These are phyloP conservation scores for Collybia nuda DNA, from an alignment of 768 basidiomycete genomes.

Conservation along the genomic window DNA sequence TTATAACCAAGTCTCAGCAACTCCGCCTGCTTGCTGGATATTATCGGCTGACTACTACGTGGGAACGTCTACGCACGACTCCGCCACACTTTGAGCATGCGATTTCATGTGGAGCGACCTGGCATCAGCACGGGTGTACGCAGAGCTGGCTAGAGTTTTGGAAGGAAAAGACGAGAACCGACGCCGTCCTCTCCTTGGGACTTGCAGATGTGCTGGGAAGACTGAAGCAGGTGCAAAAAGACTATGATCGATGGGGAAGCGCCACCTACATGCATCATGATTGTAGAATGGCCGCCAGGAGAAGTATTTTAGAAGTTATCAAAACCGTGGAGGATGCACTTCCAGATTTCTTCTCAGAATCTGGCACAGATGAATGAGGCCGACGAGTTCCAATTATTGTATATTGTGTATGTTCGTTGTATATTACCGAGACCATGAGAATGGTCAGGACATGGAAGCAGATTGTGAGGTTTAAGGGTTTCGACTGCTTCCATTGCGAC, in stretches of 20 bases:
- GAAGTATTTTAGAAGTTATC: conserved; percentile 53
- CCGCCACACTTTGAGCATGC: conserved; percentile 69
- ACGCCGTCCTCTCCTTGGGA: conserved; percentile 56
- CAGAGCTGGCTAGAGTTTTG: conserved; percentile 80
- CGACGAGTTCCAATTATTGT: neutral
- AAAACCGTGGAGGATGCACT: conserved; percentile 58
- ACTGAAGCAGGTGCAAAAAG: conserved; percentile 59
- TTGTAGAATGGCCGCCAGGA: conserved; percentile 59
- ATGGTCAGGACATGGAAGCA: neutral
- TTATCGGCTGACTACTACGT: conserved; percentile 62
- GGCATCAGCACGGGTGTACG: conserved; percentile 72
- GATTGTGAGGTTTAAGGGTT: conserved; percentile 5
- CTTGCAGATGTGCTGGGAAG: conserved; percentile 69
- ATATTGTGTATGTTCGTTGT: neutral
- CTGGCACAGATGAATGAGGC: conserved; percentile 7
- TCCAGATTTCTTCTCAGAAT: conserved; percentile 60
- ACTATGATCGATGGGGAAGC: conserved; percentile 69
- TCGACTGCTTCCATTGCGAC: conserved; percentile 16
- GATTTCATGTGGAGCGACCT: conserved; percentile 59
- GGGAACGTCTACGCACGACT: conserved; percentile 60
- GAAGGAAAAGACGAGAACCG: conserved; percentile 71
- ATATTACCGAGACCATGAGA: neutral
- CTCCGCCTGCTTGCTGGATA: conserved; percentile 69
- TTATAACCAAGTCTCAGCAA: conserved; percentile 58
- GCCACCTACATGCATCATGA: conserved; percentile 82